Evolutionary conservation across 805 yeast genomes (phyloP).

Genomic region (Candida maltosa): DNA sequence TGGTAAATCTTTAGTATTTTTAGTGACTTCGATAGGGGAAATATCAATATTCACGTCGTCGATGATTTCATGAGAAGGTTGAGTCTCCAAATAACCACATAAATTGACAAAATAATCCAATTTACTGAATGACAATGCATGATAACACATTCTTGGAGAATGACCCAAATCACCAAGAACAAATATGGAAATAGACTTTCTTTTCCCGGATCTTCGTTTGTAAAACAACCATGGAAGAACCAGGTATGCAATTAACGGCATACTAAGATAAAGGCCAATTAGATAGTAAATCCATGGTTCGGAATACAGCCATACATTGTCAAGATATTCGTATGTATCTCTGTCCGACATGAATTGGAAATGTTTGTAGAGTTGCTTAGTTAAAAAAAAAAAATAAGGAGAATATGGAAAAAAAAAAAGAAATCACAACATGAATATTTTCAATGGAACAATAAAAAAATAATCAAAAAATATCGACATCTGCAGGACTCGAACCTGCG

Average conservation of each 20-base stretch:
- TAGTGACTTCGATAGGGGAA: constrained; percentile 41
- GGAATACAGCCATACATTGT: constrained; percentile 16
- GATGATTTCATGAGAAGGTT: constrained; percentile 47
- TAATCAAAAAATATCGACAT: no score
- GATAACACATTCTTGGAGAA: constrained; percentile 93
- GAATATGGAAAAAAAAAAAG: no score
- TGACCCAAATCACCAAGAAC: constrained; percentile 94
- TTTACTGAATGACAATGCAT: constrained; percentile 72
- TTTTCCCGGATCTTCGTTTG: constrained; percentile 19
- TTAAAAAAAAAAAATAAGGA: no score
- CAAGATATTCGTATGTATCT: constrained; percentile 11
- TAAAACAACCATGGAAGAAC: constrained; percentile 27
- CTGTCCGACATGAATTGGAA: no score
- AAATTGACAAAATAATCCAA: constrained; percentile 73
- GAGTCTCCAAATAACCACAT: constrained; percentile 75
- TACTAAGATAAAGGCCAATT: constrained; percentile 40
- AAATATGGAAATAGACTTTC: constrained; percentile 63
- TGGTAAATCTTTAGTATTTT: constrained; percentile 42
- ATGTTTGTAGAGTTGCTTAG: no score
- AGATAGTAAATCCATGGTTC: constrained; percentile 45
- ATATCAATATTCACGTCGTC: constrained; percentile 52
- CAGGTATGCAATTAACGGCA: constrained; percentile 43
- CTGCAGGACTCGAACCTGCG: constrained; percentile 67
- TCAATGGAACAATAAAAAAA: no score
- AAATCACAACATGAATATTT: no score